phyloP scores from a whole-genome alignment of 441 rosid species.

The Erysimum cheiri region DNA sequence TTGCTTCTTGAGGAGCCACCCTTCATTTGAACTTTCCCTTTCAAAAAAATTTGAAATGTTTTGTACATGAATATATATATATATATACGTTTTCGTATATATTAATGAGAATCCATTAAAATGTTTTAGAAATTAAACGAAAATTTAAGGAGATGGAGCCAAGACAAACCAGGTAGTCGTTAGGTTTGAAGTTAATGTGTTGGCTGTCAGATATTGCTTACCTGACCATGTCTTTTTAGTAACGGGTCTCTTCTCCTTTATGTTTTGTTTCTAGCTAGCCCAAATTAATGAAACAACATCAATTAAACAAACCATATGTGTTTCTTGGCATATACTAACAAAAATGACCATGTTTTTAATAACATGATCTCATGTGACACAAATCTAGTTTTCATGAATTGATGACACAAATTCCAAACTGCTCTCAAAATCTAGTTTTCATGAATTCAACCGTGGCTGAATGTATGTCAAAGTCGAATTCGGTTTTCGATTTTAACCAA shows the following conservation, averaged over 20 bases:
- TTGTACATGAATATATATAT: not conserved
- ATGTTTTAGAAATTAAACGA: constrained; percentile 24
- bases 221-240: constrained; percentile 45
- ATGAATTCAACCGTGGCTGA: not conserved
- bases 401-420: not conserved
- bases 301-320: constrained; percentile 5
- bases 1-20: constrained; percentile 41
- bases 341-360: not conserved
- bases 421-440: not conserved
- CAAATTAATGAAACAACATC: constrained; percentile 18
- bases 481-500: not conserved
- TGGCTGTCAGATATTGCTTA: constrained; percentile 44
- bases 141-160: constrained; percentile 45
- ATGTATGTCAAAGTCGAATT: not conserved
- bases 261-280: constrained; percentile 39
- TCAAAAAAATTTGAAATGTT: constrained; percentile 34
- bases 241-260: constrained; percentile 35
- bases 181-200: constrained; percentile 56
- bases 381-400: not conserved
- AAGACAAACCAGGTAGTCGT: constrained; percentile 48
- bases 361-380: constrained; percentile 7
- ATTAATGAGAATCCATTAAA: constrained; percentile 10
- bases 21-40: constrained; percentile 40
- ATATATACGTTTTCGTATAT: constrained; percentile 4
- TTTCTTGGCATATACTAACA: not conserved